Base-by-base conservation (phyloP, 306 rosid species). In the apple (Malus domestica) region DNA sequence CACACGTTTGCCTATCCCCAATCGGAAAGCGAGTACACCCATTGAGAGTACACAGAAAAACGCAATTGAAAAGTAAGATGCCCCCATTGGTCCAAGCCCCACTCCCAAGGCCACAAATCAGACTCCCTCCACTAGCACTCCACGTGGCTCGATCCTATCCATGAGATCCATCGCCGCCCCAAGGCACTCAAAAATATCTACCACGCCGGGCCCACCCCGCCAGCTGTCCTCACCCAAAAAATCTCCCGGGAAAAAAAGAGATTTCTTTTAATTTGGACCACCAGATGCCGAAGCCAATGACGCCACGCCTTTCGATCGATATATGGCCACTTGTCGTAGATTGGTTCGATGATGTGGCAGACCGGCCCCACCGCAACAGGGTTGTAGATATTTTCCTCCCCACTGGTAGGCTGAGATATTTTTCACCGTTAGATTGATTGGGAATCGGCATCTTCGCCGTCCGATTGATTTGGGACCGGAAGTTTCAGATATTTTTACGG, bases 291-390 rank as follows among this genome's bases (percentile, higher is more conserved):
- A 73, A 78, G 65, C 91, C 91, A 87, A 78, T 86, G 69, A 79
- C 59, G 81, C 38, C 29, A 51, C 5, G 0, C 25, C 73, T 80
- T 83, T 70, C 49, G 84, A 83, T 87, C 73, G 22, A n/a, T 54
- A 19, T 15, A 12, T 81, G 82, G 78, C 85, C 81, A 38, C 58
- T 20, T 60, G 25, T 76, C 42, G 7, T 22, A 71, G 86, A 80
- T 83, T 80, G 71, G 73, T 32, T 2, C n/a, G 85, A 18, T 84
- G 91, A 88, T 93, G 97, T 87, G 97, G 80, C 81, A 0, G 0
- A 5, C 2, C 14, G 76, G 88, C 72, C 76, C 79, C 90, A 58
- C 3, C 0, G 0, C 10, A 3, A 11, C 52, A 6, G 19, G 23
- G 35, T 0, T 45, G 82, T 46, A 84, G 92, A 90, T 90, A 92